Base-by-base conservation (phyloP, 106 monocot species). In the Agapanthus africanus region DNA sequence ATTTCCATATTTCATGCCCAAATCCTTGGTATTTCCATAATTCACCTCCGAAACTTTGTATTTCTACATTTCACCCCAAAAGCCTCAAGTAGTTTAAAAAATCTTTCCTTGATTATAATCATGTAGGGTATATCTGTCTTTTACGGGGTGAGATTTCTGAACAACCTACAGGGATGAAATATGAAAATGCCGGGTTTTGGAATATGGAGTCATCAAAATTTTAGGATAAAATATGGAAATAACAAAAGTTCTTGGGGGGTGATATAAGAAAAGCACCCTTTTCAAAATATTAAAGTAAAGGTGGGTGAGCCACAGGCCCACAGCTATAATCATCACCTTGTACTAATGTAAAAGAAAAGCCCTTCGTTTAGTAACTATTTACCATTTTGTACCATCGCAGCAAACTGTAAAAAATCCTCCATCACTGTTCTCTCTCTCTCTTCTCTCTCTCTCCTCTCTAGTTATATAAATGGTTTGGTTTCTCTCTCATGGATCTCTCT, bases 401-500 rank as follows among this genome's bases (percentile, higher is more conserved):
- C 25, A n/a, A 25, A 57, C 56, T 57, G 56, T 57, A 26, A 30
- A 57, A 57, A 11, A 13, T 57, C n/a, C n/a, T n/a, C 56, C 31
- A 14, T 57, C 30, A 57, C 30, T 57, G 30, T 39, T 22, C 64
- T 39, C 18, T 35, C 39, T 64, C 37, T 25, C 22, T 64, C 64
- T 64, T 39, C 64, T 10, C 21, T 28, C 64, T 22, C 11, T 62
- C 10, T 2, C 36, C 38, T 33, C 27, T 15, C 60, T 32, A 26
- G 2, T 32, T 4, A 0, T 61, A 64, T 64, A 64, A 37, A 64
- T 64, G 23, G 4, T 10, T 11, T 8, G 15, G 23, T 56, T 19
- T 79, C 44, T 84, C 84, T 22, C 68, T 76, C 70, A 5, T 37
- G 27, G 6, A 22, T 15, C 36, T 32, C 49, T 60, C 63, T 57